Percentiles rank a stretch among this genome's conserved stretches.
phyloP scores from a whole-genome alignment of 2,329 filamentous ascomycete genomes.

The Ceratocystis cubensis region DNA sequence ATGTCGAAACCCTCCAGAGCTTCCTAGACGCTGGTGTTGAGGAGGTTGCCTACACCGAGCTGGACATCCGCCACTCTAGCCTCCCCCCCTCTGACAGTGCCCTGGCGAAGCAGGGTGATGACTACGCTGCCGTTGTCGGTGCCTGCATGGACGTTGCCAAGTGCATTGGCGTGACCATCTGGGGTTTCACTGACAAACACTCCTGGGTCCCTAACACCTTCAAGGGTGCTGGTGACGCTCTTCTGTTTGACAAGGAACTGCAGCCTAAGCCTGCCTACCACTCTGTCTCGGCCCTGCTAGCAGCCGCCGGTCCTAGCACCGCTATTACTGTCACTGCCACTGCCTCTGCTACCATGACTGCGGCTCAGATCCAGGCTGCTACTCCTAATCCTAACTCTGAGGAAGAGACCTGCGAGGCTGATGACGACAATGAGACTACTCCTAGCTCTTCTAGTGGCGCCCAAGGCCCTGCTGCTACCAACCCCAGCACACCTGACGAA shows the following conservation, averaged over 20 bases:
- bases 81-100: constrained; percentile 26
- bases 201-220: constrained; percentile 34
- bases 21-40: constrained; percentile 34
- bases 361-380: constrained; percentile 1
- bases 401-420: background rate
- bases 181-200: constrained; percentile 30
- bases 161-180: constrained; percentile 29
- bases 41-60: constrained; percentile 43
- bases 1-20: constrained; percentile 32
- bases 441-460: background rate
- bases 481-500: background rate
- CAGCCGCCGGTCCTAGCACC: constrained; percentile 24
- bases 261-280: constrained; percentile 34
- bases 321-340: background rate
- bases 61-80: constrained; percentile 36
- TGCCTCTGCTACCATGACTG: constrained; percentile 21
- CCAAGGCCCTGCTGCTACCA: background rate
- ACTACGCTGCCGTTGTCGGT: constrained; percentile 25
- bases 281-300: constrained; percentile 29
- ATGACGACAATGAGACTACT: background rate
- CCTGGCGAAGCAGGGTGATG: constrained; percentile 26
- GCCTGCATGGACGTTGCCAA: constrained; percentile 27
- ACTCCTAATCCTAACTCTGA: constrained; percentile 15
- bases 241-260: constrained; percentile 34
- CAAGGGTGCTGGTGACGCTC: constrained; percentile 31